Percentiles rank a stretch among this genome's conserved stretches.
Evolutionary conservation across 176 grass and related monocot genomes (phyloP).

Genomic region (Musa schizocarpa): DNA sequence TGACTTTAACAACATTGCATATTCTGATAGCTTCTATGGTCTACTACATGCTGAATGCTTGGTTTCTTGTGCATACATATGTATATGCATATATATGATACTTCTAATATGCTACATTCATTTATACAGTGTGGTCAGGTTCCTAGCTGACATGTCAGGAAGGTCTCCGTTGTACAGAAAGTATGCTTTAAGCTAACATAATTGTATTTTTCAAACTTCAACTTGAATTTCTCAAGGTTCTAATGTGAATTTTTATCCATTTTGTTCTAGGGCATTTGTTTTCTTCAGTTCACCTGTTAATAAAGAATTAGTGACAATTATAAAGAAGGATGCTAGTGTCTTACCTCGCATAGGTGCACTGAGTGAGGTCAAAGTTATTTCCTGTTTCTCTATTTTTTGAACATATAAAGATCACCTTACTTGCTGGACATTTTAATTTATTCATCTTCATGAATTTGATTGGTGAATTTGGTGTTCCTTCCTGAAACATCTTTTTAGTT

Average conservation of each 20-base stretch:
- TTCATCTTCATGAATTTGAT: background rate
- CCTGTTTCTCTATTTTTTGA: constrained; percentile 18
- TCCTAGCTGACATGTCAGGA: constrained; percentile 82
- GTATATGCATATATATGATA: background rate
- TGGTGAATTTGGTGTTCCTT: background rate
- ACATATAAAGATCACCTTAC: background rate
- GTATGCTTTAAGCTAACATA: constrained; percentile 23
- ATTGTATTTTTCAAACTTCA: background rate
- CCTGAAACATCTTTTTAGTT: no score
- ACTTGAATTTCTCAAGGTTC: background rate
- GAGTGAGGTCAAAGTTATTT: constrained; percentile 48
- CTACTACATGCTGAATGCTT: background rate
- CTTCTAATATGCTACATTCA: constrained; percentile 24
- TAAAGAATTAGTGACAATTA: constrained; percentile 50
- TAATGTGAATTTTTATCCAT: background rate
- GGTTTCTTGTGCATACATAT: background rate
- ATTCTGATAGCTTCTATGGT: background rate
- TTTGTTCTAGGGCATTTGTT: constrained; percentile 21
- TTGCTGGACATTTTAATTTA: background rate
- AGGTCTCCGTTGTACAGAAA: constrained; percentile 77
- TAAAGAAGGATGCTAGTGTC: constrained; percentile 59
- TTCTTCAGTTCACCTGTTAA: constrained; percentile 74
- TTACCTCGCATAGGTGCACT: constrained; percentile 51
- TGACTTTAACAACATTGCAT: background rate
- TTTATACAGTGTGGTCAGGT: constrained; percentile 54